phyloP scores from a whole-genome alignment of 1,284 basidiomycete species.

The Phellopilus nigrolimitatus region DNA sequence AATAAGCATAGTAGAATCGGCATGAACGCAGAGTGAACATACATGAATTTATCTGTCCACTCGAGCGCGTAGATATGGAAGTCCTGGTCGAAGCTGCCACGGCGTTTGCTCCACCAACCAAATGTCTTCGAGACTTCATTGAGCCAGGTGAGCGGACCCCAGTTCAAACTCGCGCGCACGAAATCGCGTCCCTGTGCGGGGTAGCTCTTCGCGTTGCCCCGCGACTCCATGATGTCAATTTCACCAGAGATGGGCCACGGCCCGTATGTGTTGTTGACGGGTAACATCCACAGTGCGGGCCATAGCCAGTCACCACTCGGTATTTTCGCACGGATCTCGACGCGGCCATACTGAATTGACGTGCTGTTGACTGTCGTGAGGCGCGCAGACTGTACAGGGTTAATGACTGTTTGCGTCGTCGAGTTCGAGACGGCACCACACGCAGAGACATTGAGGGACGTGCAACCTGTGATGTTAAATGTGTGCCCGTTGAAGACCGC shows the following conservation, averaged over 20 bases:
- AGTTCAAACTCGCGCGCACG: slow-evolving; percentile 72
- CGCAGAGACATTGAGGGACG: slow-evolving; percentile 49
- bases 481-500: slow-evolving; percentile 64
- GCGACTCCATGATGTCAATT: slow-evolving; percentile 75
- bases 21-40: slow-evolving; percentile 29
- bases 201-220: slow-evolving; percentile 62
- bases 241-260: slow-evolving; percentile 75
- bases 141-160: slow-evolving; percentile 58
- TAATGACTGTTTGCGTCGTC: slow-evolving; percentile 60
- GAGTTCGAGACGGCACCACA: slow-evolving; percentile 59
- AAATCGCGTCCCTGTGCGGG: slow-evolving; percentile 64
- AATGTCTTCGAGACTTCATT: slow-evolving; percentile 54
- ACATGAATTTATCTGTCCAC: slow-evolving; percentile 73
- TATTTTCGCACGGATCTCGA: slow-evolving; percentile 78
- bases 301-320: slow-evolving; percentile 72
- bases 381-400: slow-evolving; percentile 76
- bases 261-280: slow-evolving; percentile 78
- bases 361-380: slow-evolving; percentile 69
- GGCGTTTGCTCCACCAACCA: slow-evolving; percentile 67
- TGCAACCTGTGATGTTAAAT: slow-evolving; percentile 79
- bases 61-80: slow-evolving; percentile 77
- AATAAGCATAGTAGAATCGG: background rate
- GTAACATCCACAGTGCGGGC: slow-evolving; percentile 87
- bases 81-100: slow-evolving; percentile 52
- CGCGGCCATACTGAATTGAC: slow-evolving; percentile 73